These are phyloP conservation scores for Platismatia glauca DNA, from an alignment of 495 filamentous ascomycete genomes.

Conservation along the genomic window DNA sequence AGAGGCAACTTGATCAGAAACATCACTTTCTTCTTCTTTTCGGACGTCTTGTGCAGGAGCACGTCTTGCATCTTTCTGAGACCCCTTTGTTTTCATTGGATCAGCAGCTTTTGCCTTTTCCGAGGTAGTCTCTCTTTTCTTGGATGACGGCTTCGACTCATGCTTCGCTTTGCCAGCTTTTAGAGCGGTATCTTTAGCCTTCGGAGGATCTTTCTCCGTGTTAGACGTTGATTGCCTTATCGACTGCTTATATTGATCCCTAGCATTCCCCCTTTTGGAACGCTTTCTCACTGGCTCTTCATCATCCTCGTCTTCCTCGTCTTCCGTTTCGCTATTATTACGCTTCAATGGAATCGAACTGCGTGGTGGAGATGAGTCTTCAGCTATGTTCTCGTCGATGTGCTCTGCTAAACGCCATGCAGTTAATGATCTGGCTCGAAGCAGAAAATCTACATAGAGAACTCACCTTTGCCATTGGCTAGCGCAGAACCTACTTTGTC, in stretches of 20 bases:
- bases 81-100: neutral
- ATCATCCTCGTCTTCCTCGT: slow-evolving; percentile 35
- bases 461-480: slow-evolving; percentile 9
- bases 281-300: slow-evolving; percentile 42
- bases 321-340: slow-evolving; percentile 13
- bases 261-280: slow-evolving; percentile 46
- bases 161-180: neutral
- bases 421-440: neutral
- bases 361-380: neutral
- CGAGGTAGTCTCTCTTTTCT: neutral
- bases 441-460: neutral
- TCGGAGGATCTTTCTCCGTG: neutral
- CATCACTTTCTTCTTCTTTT: slow-evolving; percentile 23
- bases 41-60: neutral
- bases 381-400: neutral
- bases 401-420: neutral
- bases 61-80: neutral
- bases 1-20: slow-evolving; percentile 20
- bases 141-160: neutral
- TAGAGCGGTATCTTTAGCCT: neutral
- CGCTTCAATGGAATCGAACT: slow-evolving; percentile 14
- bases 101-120: slow-evolving; percentile 3
- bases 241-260: slow-evolving; percentile 5
- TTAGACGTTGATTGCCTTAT: neutral
- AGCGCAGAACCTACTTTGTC: neutral